A percentile compares a stretch with the other conserved stretches of the same genome.
Evolutionary conservation across 1,284 basidiomycete species (phyloP).

Genomic region (Exobasidium cylindrosporum): DNA sequence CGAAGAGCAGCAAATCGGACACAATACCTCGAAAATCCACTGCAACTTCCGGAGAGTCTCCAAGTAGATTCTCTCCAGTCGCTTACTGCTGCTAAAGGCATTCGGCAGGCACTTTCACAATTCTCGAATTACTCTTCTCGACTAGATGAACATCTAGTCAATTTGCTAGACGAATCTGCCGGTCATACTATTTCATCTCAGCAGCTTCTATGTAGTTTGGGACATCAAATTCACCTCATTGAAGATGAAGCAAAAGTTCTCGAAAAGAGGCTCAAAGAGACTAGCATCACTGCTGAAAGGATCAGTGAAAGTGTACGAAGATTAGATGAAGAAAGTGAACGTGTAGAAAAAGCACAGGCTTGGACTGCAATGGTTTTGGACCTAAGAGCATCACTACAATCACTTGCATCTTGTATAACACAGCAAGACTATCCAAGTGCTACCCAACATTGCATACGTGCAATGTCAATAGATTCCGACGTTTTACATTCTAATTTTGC

Average conservation of each 20-base stretch:
- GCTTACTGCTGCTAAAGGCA: slow-evolving; percentile 29
- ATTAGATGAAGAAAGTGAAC: slow-evolving; percentile 84
- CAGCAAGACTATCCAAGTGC: slow-evolving; percentile 92
- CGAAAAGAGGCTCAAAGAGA: slow-evolving; percentile 64
- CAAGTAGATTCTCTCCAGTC: not conserved
- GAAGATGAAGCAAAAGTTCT: slow-evolving; percentile 65
- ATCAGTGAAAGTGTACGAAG: slow-evolving; percentile 82
- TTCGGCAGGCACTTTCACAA: slow-evolving; percentile 56
- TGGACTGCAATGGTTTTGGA: slow-evolving; percentile 82
- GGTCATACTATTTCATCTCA: not conserved
- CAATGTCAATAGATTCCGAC: slow-evolving; percentile 74
- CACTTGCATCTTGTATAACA: slow-evolving; percentile 74
- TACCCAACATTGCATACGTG: slow-evolving; percentile 80
- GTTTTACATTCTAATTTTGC: slow-evolving; percentile 83
- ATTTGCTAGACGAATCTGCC: slow-evolving; percentile 64
- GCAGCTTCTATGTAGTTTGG: slow-evolving; percentile 59
- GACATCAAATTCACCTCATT: slow-evolving; percentile 66
- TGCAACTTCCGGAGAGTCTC: not conserved
- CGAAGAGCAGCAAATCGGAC: too few relatives aligned
- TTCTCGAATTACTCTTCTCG: slow-evolving; percentile 75
- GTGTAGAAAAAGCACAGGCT: slow-evolving; percentile 78
- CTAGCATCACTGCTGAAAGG: slow-evolving; percentile 78
- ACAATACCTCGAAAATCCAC: too few relatives aligned
- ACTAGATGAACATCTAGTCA: slow-evolving; percentile 72
- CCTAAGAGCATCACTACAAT: slow-evolving; percentile 70